Percentiles rank a stretch among this genome's conserved stretches.
Conservation (phyloP, 306 rosid species). For the Abrus precatorius region DNA sequence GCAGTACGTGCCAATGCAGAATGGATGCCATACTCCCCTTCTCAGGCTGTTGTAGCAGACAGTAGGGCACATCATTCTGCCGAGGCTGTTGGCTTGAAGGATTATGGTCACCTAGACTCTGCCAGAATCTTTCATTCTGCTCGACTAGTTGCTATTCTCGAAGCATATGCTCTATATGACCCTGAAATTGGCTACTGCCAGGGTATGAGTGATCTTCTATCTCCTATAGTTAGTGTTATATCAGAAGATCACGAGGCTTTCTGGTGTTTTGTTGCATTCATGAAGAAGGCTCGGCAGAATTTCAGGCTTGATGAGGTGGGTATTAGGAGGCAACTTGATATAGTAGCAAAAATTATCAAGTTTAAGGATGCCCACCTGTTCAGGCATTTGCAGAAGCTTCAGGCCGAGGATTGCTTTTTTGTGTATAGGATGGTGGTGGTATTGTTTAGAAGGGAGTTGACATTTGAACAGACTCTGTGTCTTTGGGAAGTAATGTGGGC, state of each 20-base stretch:
- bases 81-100: slow-evolving; percentile 95
- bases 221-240: slow-evolving; percentile 87
- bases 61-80: slow-evolving; percentile 76
- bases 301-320: slow-evolving; percentile 99
- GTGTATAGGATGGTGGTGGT: slow-evolving; percentile 99
- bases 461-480: slow-evolving; percentile 95
- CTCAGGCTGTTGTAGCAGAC: slow-evolving; percentile 74
- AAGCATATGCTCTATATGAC: slow-evolving; percentile 95
- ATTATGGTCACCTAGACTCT: slow-evolving; percentile 89
- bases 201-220: slow-evolving; percentile 98
- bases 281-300: slow-evolving; percentile 98
- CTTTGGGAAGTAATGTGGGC: slow-evolving; percentile 99
- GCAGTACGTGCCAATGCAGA: slow-evolving; percentile 93
- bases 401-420: slow-evolving; percentile 98
- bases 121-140: slow-evolving; percentile 89
- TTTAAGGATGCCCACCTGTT: slow-evolving; percentile 88
- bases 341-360: slow-evolving; percentile 86
- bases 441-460: slow-evolving; percentile 91
- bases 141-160: slow-evolving; percentile 92
- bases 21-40: slow-evolving; percentile 79
- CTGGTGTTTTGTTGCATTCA: slow-evolving; percentile 99
- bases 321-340: slow-evolving; percentile 87
- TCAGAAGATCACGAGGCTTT: slow-evolving; percentile 95
- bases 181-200: slow-evolving; percentile 99
- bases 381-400: slow-evolving; percentile 93